Conservation (phyloP, 345 rosid genomes). For the Linum trigynum region DNA sequence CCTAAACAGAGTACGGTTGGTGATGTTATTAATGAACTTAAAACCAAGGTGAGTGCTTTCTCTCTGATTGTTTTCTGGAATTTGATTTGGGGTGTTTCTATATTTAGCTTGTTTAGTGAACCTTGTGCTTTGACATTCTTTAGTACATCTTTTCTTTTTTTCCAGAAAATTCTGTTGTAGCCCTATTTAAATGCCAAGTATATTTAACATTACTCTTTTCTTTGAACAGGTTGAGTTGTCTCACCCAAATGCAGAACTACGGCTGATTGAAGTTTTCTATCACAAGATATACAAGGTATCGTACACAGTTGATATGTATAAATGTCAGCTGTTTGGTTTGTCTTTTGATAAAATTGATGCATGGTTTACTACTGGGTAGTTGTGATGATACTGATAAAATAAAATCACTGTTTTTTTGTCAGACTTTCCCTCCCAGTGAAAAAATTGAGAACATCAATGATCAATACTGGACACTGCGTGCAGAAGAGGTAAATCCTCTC, state of each 20-base stretch:
- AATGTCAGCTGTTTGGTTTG: neutral
- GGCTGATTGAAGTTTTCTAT: conserved; percentile 84
- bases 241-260: conserved; percentile 74
- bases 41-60: conserved; percentile 49
- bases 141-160: neutral
- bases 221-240: conserved; percentile 76
- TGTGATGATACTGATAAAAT: neutral
- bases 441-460: conserved; percentile 93
- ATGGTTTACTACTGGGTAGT: neutral
- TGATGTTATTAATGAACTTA: conserved; percentile 84
- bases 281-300: conserved; percentile 92
- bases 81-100: neutral
- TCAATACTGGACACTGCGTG: conserved; percentile 92
- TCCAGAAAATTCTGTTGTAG: neutral
- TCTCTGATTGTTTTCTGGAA: neutral
- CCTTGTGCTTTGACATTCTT: neutral
- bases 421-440: conserved; percentile 78
- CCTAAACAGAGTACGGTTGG: conserved; percentile 91
- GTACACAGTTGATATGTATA: neutral
- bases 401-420: conserved; percentile 16
- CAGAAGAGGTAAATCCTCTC: conserved; percentile 67
- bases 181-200: neutral
- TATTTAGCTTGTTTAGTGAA: neutral
- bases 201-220: neutral
- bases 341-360: neutral